Evolutionary conservation across 2,329 filamentous ascomycete species (phyloP).

Genomic region (Leptographium galeiforme): DNA sequence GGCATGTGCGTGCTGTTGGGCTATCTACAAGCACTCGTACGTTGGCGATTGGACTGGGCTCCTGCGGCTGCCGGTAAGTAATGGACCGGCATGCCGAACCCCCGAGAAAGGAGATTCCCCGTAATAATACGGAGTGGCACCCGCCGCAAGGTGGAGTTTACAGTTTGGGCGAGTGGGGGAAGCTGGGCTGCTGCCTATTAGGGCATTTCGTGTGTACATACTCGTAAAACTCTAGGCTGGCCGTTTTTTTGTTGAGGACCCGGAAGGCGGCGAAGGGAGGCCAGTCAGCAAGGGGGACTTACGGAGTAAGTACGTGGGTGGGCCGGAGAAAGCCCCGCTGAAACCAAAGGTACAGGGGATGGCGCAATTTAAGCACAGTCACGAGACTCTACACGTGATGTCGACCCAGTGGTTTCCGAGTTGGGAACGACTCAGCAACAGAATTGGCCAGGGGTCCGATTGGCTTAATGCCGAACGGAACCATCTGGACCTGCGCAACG

Average conservation of each 20-base stretch:
- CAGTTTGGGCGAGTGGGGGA: too few species aligned
- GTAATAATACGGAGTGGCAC: background rate
- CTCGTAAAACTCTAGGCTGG: background rate
- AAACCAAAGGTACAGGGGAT: background rate
- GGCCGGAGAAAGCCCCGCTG: background rate
- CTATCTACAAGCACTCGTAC: too few species aligned
- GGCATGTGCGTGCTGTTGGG: too few species aligned
- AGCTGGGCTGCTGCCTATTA: too few species aligned
- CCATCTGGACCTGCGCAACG: background rate
- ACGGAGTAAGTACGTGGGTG: background rate
- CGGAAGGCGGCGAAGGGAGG: background rate
- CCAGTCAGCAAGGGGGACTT: background rate
- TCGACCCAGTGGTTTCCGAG: background rate
- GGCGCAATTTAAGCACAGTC: background rate
- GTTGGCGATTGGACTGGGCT: too few species aligned
- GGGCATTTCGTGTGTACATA: background rate
- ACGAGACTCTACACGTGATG: background rate
- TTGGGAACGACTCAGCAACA: background rate
- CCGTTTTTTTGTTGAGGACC: background rate
- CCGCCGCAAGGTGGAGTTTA: background rate
- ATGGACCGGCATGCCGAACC: too few species aligned
- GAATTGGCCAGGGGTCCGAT: background rate
- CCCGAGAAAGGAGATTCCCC: too few species aligned
- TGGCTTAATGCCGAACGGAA: constrained; percentile 1
- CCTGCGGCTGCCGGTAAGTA: too few species aligned